Base-by-base conservation (phyloP, 1,139 yeast genomes). In the Kurtzmaniella quercitrusa region DNA sequence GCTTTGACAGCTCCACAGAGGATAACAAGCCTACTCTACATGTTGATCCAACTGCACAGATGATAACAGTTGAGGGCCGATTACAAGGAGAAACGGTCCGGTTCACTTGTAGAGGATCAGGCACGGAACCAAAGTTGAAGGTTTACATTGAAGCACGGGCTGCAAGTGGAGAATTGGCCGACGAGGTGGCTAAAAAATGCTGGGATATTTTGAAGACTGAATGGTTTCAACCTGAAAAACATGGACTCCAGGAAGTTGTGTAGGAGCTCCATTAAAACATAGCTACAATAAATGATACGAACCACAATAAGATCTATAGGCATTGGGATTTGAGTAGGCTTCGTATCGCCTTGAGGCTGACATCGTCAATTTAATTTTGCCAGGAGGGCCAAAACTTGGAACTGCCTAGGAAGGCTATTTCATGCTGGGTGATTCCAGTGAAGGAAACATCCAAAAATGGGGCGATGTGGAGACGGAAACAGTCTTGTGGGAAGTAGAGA, bases 101-200 rank as follows among this genome's bases (percentile, higher is more conserved):
- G 37, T 84, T 91, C 59, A 91, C 98, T 0, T 82, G 88, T 41
- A 74, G 98, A 42, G 97, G 98, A 0, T 88, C 96, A 3, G 98
- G 98, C 9, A 93, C 98, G 0, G 98, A 93, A 59, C 98, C 98
- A 3, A 93, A 93, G 58, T 69, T 93, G 49, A 93, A 93, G 62
- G 88, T 91, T 1, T 93, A 93, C 63, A 83, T 93, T 38, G 98
- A 93, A 59, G 95, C 95, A 0, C 65, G 63, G 36, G 75, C 87
- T 0, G 46, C 51, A 1, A 51, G 55, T 10, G 84, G 75, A 40
- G 57, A 52, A 1, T 54, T 59, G 5, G 88, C 96, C 0, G 48
- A 54, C 1, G 51, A 44, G 0, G 58, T 84, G 11, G 93, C 95
- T 0, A 62, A 63, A 11, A 63, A 68, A 24, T 85, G 89, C n/a